Base-by-base conservation (phyloP, 2,329 filamentous ascomycete species). In the Piedraia hortae region DNA sequence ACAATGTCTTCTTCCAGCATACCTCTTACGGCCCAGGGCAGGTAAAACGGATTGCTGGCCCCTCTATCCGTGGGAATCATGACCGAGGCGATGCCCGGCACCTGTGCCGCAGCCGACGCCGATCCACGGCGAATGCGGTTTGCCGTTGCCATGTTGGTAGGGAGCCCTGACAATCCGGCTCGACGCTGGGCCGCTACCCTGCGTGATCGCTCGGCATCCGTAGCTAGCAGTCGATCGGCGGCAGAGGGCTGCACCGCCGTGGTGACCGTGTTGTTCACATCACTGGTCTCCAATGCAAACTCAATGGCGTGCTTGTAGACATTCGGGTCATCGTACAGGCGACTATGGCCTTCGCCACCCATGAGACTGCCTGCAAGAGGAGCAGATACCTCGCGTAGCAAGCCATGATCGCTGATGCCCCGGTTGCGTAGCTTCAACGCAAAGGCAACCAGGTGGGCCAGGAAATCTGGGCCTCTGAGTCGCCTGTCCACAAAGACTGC, bases 401-500 rank as follows among this genome's bases (percentile, higher is more conserved):
- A 60, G 4, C 82, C 82, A 42, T 97, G 85, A 41, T 97, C 85
- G 2, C 74, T 70, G 12, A 93, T 60, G 15, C 85, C 85, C 1
- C 91, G 60, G 39, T 97, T 97, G 24, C 85, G 74, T 6, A 97
- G 57, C 38, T 91, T 93, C 31, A 93, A 61, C 0, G 74, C 71
- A 41, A 97, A 91, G 20, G 78, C 80, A 19, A 97, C 70, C 2
- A 97, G 61, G 37, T 90, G 75, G 2, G 77, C 75, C 22, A 97
- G 68, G 39, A 97, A 97, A 43, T 89, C 80, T 2, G 80, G 77
- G 0, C 80, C 72, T 42, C 93, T 82, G 15, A 91, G 59, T 27
- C 80, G 67, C 12, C 80, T 75, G 44, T 97, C 82, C 24, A 97
- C 73, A 41, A 93, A 93, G 9, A 89, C 78, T n/a, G 80, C 75